These are phyloP conservation scores for Kappamyces sp. DNA, from an alignment of 192 early-diverging fungal species.

Conservation along the genomic window DNA sequence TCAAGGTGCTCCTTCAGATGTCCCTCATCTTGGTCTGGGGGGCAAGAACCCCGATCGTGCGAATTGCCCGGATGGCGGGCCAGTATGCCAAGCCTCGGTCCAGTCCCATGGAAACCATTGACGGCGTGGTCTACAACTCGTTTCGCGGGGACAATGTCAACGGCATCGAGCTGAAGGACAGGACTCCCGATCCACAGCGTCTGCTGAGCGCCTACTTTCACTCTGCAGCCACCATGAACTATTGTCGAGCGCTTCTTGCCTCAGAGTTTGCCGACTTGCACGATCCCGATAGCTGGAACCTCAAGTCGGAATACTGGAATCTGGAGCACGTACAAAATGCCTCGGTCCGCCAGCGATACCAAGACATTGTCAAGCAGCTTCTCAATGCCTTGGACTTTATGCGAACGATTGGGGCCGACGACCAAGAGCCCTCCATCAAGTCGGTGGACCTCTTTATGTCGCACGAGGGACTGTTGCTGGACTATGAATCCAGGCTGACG, in stretches of 20 bases:
- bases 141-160: constrained; percentile 99
- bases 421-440: constrained; percentile 47
- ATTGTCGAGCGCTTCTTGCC: constrained; percentile 77
- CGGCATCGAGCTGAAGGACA: constrained; percentile 78
- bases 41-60: constrained; percentile 82
- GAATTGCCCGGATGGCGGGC: constrained; percentile 97
- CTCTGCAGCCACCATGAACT: constrained; percentile 94
- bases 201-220: constrained; percentile 92
- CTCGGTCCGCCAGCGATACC: constrained; percentile 77
- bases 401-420: constrained; percentile 86
- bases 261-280: constrained; percentile 91
- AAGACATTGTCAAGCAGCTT: constrained; percentile 80
- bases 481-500: constrained; percentile 87
- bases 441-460: constrained; percentile 89
- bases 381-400: constrained; percentile 91
- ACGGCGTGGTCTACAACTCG: constrained; percentile 76
- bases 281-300: constrained; percentile 63
- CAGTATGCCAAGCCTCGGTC: constrained; percentile 98
- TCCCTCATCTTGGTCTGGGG: constrained; percentile 93
- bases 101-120: constrained; percentile 78
- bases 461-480: constrained; percentile 92
- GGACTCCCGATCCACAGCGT: constrained; percentile 89
- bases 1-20: constrained; percentile 97
- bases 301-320: constrained; percentile 63
- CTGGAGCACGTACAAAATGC: constrained; percentile 80